phyloP scores from a whole-genome alignment of 2,329 filamentous ascomycete species.

The Nigrospora osmanthi region DNA sequence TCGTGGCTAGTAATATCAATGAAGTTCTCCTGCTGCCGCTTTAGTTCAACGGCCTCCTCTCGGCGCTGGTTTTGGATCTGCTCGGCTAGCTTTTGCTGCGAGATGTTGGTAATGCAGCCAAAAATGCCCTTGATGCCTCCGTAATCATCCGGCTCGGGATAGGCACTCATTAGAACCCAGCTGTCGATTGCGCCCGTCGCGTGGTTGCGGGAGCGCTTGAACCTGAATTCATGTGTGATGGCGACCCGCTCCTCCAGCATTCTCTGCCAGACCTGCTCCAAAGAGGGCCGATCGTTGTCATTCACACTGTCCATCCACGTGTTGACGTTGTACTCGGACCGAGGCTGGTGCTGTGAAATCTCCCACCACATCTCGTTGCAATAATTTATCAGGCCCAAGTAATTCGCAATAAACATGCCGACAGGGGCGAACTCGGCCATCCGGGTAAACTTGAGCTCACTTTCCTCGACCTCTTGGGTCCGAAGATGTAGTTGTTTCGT shows the following conservation, averaged over 20 bases:
- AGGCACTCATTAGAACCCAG: conserved; percentile 72
- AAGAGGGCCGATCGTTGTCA: conserved; percentile 52
- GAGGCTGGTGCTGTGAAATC: conserved; percentile 56
- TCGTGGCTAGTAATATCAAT: conserved; percentile 70
- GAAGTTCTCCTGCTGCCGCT: conserved; percentile 64
- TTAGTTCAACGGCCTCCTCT: conserved; percentile 74
- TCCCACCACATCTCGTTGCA: conserved; percentile 75
- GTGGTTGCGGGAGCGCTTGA: conserved; percentile 59
- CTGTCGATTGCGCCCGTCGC: conserved; percentile 57
- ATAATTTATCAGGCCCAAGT: conserved; percentile 63
- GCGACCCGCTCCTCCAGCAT: conserved; percentile 54
- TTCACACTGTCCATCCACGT: conserved; percentile 68
- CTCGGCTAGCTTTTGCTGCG: conserved; percentile 78
- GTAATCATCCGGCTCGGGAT: conserved; percentile 58
- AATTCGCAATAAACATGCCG: conserved; percentile 78
- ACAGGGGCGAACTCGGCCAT: conserved; percentile 82
- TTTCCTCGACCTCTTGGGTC: conserved; percentile 54
- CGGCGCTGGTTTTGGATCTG: conserved; percentile 69
- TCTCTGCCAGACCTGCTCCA: conserved; percentile 54
- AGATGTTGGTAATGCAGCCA: conserved; percentile 78
- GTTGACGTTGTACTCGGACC: conserved; percentile 48
- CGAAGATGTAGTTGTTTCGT: conserved; percentile 65
- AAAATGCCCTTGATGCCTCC: conserved; percentile 68
- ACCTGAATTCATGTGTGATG: conserved; percentile 67
- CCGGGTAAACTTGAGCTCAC: conserved; percentile 71